These are phyloP conservation scores for Stephania cephalantha DNA, from an alignment of 164 flowering plant species.

Conservation along the genomic window DNA sequence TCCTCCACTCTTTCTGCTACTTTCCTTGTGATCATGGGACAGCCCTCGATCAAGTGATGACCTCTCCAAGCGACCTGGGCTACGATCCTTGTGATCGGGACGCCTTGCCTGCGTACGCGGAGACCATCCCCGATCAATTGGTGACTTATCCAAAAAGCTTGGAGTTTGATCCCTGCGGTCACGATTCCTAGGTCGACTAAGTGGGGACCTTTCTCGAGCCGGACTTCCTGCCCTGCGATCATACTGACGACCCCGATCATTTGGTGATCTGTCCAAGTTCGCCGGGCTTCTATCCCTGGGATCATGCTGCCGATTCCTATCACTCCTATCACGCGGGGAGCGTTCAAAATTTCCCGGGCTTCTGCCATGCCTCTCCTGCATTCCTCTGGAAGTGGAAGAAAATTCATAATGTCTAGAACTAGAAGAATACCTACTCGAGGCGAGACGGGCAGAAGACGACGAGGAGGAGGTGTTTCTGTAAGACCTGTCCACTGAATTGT, in stretches of 20 bases:
- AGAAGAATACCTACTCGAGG: conserved; percentile 46
- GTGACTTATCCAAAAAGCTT: conserved; percentile 34
- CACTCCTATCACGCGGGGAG: conserved; percentile 21
- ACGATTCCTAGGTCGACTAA: conserved; percentile 35
- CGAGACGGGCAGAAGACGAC: conserved; percentile 24
- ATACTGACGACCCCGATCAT: conserved; percentile 27
- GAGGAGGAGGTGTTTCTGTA: conserved; percentile 45
- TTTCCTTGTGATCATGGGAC: conserved; percentile 30
- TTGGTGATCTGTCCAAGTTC: conserved; percentile 39
- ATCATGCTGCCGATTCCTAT: conserved; percentile 21
- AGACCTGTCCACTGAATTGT: conserved; percentile 46
- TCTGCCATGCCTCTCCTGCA: conserved; percentile 51
- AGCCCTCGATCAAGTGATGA: conserved; percentile 40
- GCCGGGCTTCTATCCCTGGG: conserved; percentile 23
- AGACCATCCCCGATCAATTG: conserved; percentile 40
- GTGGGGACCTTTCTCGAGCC: conserved; percentile 36
- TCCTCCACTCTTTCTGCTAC: conserved; percentile 36
- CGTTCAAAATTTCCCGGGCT: conserved; percentile 57
- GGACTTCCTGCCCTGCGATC: conserved; percentile 38
- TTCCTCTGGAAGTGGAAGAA: conserved; percentile 43
- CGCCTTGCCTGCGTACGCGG: conserved; percentile 36
- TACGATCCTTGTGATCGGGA: conserved; percentile 26
- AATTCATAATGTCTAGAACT: conserved; percentile 59
- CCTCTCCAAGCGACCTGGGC: conserved; percentile 33
- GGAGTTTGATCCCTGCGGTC: conserved; percentile 48